A percentile compares a stretch with the other conserved stretches of the same genome.
phyloP scores from a whole-genome alignment of 2,329 filamentous ascomycete genomes.

The Fusarium sp. region DNA sequence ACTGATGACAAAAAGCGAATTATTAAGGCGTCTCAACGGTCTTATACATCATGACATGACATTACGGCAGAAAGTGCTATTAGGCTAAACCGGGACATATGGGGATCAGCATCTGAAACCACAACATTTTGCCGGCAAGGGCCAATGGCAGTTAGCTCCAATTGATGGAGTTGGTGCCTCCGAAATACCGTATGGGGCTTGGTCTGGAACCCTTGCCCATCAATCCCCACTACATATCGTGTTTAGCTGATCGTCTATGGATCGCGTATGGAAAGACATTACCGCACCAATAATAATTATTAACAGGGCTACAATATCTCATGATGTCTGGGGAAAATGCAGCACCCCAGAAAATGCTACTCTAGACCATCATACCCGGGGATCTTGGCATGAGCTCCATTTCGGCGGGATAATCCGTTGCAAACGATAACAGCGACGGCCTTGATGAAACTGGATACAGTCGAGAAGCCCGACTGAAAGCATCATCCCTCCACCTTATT shows the following conservation, averaged over 20 bases:
- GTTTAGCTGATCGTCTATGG: not conserved
- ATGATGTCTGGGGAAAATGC: not conserved
- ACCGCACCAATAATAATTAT: not conserved
- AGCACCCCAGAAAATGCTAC: not conserved
- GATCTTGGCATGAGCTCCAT: not conserved
- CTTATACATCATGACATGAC: not conserved
- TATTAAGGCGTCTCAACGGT: not conserved
- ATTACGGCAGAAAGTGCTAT: conserved; percentile 5
- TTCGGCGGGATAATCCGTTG: not conserved
- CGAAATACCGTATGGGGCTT: conserved; percentile 14
- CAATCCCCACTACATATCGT: not conserved
- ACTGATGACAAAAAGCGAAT: not conserved
- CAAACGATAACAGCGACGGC: not conserved
- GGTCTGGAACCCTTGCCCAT: not conserved
- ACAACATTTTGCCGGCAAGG: conserved; percentile 7
- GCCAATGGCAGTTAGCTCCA: not conserved
- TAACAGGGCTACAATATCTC: not conserved
- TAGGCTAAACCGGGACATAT: conserved; percentile 16
- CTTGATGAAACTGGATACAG: not conserved
- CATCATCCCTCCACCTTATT: not conserved
- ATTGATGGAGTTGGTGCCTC: conserved; percentile 21
- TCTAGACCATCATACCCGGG: not conserved
- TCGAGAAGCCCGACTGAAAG: not conserved
- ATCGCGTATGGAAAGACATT: not conserved
- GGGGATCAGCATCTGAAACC: conserved; percentile 16